Percentiles rank a stretch among this genome's conserved stretches.
phyloP scores from a whole-genome alignment of 1,139 yeast species.

The Scheffersomyces titani region DNA sequence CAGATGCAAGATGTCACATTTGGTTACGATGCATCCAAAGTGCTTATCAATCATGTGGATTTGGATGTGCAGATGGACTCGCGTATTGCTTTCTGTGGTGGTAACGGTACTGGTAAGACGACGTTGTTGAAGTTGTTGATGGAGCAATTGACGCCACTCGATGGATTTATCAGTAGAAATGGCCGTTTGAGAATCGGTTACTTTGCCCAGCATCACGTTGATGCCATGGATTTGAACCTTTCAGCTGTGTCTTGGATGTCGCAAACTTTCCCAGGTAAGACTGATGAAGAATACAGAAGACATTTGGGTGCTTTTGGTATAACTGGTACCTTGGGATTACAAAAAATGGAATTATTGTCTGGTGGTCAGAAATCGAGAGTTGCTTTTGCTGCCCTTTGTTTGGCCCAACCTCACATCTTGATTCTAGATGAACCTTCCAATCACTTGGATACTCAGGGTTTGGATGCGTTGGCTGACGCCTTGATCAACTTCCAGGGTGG shows the following conservation, averaged over 20 bases:
- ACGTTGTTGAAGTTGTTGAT: slow-evolving; percentile 84
- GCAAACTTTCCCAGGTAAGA: slow-evolving; percentile 83
- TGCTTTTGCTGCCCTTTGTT: slow-evolving; percentile 93
- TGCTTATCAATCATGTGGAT: slow-evolving; percentile 73
- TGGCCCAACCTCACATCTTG: slow-evolving; percentile 88
- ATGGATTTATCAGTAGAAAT: slow-evolving; percentile 76
- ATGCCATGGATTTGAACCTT: slow-evolving; percentile 87
- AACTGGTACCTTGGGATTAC: slow-evolving; percentile 90
- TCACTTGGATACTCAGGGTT: slow-evolving; percentile 97
- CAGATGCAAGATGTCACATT: slow-evolving; percentile 86
- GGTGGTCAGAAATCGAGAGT: slow-evolving; percentile 99
- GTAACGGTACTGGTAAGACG: slow-evolving; percentile 99
- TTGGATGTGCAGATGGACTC: slow-evolving; percentile 92
- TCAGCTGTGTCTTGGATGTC: slow-evolving; percentile 97
- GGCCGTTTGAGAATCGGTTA: slow-evolving; percentile 91
- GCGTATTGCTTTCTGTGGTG: slow-evolving; percentile 95
- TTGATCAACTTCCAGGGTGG: slow-evolving; percentile 90
- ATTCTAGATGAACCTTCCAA: slow-evolving; percentile 97
- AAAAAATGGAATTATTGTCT: slow-evolving; percentile 84
- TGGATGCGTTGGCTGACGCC: slow-evolving; percentile 93
- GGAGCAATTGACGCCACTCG: slow-evolving; percentile 70
- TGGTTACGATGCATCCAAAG: slow-evolving; percentile 70
- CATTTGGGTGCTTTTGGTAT: slow-evolving; percentile 97
- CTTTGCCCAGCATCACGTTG: slow-evolving; percentile 99
- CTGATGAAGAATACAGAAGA: slow-evolving; percentile 96